phyloP scores from a whole-genome alignment of 495 filamentous ascomycete genomes.

The Trichoderma asperelloides region DNA sequence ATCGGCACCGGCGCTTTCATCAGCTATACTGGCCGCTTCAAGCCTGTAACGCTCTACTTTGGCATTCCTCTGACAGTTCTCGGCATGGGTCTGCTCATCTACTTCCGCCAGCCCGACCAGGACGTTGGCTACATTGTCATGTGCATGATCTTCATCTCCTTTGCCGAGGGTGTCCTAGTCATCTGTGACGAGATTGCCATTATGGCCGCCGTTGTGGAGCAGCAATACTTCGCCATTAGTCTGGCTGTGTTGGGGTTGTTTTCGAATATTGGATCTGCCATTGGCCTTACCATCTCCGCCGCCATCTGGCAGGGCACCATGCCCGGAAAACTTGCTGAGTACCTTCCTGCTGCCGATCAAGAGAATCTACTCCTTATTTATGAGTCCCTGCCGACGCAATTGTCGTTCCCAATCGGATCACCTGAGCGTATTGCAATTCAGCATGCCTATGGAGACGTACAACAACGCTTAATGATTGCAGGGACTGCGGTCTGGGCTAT shows the following conservation, averaged over 20 bases:
- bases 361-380: slow-evolving; percentile 45
- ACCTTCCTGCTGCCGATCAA: slow-evolving; percentile 48
- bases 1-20: slow-evolving; percentile 47
- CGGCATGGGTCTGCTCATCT: slow-evolving; percentile 63
- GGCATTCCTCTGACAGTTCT: slow-evolving; percentile 56
- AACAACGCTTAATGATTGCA: slow-evolving; percentile 46
- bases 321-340: slow-evolving; percentile 36
- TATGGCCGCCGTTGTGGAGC: slow-evolving; percentile 55
- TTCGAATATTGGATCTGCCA: slow-evolving; percentile 53
- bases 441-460: slow-evolving; percentile 45
- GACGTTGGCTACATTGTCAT: slow-evolving; percentile 62
- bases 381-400: slow-evolving; percentile 36
- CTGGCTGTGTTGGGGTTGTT: slow-evolving; percentile 57
- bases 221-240: slow-evolving; percentile 53
- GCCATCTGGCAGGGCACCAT: slow-evolving; percentile 62
- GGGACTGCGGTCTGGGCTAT: slow-evolving; percentile 41
- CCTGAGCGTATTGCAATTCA: slow-evolving; percentile 44
- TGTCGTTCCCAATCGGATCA: slow-evolving; percentile 43
- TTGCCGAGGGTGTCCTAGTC: slow-evolving; percentile 50
- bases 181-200: slow-evolving; percentile 58
- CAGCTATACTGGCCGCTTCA: slow-evolving; percentile 47
- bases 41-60: slow-evolving; percentile 53
- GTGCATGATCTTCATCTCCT: slow-evolving; percentile 71
- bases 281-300: slow-evolving; percentile 50
- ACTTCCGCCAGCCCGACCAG: slow-evolving; percentile 51